These are phyloP conservation scores for Quercus berberidifolia DNA, from an alignment of 306 rosid genomes.

Conservation along the genomic window DNA sequence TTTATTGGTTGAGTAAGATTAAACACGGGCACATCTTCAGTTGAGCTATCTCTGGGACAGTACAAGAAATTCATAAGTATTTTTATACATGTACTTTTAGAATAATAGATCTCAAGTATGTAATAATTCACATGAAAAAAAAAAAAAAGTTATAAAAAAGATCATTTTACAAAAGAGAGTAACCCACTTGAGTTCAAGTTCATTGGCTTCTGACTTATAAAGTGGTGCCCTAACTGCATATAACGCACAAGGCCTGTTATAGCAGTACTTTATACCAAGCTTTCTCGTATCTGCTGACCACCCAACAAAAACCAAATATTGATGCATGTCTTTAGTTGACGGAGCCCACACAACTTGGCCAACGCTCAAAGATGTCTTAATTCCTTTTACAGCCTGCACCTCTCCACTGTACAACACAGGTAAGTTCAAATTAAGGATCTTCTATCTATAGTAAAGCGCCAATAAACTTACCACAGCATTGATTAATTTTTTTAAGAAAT, in stretches of 20 bases:
- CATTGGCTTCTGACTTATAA: constrained; percentile 37
- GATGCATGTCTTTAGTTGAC: constrained; percentile 34
- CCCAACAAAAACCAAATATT: constrained; percentile 76
- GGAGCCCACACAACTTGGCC: constrained; percentile 97
- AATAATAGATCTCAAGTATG: not conserved
- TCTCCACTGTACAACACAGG: constrained; percentile 56
- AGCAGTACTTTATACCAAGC: constrained; percentile 84
- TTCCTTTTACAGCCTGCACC: constrained; percentile 60
- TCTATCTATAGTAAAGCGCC: not conserved
- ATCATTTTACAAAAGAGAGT: constrained; percentile 12
- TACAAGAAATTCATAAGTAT: constrained; percentile 2
- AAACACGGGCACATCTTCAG: constrained; percentile 31
- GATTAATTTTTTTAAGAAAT: not conserved
- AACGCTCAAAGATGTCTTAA: constrained; percentile 61
- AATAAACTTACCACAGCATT: not conserved
- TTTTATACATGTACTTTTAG: not conserved
- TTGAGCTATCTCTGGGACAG: constrained; percentile 44
- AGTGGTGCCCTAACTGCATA: constrained; percentile 50
- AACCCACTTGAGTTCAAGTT: constrained; percentile 51
- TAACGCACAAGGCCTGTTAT: constrained; percentile 79
- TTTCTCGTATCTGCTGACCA: constrained; percentile 70
- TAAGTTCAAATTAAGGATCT: constrained; percentile 4
- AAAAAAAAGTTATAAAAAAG: constrained; percentile 1
- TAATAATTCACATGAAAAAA: constrained; percentile 9
- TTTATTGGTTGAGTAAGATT: constrained; percentile 66